Evolutionary conservation across 31 red algal genomes (phyloP).

Genomic region (Asparagopsis taxiformis): DNA sequence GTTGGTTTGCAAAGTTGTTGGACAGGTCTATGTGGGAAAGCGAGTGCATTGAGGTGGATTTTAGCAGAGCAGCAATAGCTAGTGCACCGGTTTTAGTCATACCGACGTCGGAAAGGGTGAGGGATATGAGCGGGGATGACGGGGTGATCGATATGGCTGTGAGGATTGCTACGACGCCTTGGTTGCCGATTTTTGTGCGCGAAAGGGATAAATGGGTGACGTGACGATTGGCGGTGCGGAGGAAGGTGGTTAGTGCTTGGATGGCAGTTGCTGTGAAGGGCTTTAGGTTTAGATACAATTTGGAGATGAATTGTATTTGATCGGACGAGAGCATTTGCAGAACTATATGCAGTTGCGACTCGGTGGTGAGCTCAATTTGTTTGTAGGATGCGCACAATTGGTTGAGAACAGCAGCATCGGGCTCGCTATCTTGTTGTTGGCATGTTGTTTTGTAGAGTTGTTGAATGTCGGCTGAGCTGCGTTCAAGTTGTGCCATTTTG

Average conservation of each 20-base stretch:
- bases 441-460: not conserved
- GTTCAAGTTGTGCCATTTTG: too few relatives aligned
- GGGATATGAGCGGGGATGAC: not conserved
- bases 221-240: not conserved
- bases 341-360: not conserved
- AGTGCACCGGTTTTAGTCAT: conserved; percentile 4
- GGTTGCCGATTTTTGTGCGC: not conserved
- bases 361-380: not conserved
- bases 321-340: not conserved
- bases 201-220: not conserved
- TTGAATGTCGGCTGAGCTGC: not conserved
- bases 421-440: not conserved
- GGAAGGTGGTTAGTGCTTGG: not conserved
- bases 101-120: conserved; percentile 23
- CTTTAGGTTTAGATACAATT: not conserved
- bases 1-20: conserved; percentile 42
- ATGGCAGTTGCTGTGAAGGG: not conserved
- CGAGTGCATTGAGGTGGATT: not conserved
- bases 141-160: not conserved
- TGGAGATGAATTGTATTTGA: not conserved
- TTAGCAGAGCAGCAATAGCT: conserved; percentile 22
- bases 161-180: not conserved
- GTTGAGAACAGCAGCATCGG: not conserved
- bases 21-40: conserved; percentile 24
- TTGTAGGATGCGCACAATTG: not conserved